Evolutionary conservation across 495 filamentous ascomycete species (phyloP).

Genomic region (Margaritispora aquatica): DNA sequence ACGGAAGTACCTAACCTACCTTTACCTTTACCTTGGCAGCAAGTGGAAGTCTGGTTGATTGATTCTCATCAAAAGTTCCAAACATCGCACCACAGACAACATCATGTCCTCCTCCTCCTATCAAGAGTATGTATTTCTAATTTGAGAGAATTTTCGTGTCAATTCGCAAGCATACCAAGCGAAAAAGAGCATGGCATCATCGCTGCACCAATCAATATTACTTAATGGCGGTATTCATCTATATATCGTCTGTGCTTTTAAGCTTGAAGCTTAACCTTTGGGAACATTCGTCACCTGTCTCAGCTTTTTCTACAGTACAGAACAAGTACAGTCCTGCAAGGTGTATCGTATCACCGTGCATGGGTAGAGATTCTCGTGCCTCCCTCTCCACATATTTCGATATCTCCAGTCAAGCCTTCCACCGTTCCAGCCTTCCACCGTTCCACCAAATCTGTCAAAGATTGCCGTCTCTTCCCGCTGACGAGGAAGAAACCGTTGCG

Average conservation of each 20-base stretch:
- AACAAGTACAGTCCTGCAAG: neutral
- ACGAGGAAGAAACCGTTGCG: neutral
- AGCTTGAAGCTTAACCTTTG: neutral
- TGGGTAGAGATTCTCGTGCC: no score
- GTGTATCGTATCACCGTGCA: no score
- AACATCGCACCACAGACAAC: neutral
- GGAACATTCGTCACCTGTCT: neutral
- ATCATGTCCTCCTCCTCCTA: neutral
- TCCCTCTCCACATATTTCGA: no score
- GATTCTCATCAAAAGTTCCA: neutral
- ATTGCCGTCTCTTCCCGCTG: no score
- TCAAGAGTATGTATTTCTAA: neutral
- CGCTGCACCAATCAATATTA: neutral
- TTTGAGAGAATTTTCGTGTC: neutral
- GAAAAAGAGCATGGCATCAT: neutral
- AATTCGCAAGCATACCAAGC: neutral
- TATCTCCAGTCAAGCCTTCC: no score
- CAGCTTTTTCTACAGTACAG: neutral
- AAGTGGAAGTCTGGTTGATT: no score
- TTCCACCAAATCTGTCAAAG: no score
- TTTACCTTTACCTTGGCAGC: no score
- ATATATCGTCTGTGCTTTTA: neutral
- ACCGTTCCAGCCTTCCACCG: no score
- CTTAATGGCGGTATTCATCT: no score
- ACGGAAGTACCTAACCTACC: no score